Evolutionary conservation across 2,329 filamentous ascomycete species (phyloP).

Genomic region (Acrocalymma vagum): DNA sequence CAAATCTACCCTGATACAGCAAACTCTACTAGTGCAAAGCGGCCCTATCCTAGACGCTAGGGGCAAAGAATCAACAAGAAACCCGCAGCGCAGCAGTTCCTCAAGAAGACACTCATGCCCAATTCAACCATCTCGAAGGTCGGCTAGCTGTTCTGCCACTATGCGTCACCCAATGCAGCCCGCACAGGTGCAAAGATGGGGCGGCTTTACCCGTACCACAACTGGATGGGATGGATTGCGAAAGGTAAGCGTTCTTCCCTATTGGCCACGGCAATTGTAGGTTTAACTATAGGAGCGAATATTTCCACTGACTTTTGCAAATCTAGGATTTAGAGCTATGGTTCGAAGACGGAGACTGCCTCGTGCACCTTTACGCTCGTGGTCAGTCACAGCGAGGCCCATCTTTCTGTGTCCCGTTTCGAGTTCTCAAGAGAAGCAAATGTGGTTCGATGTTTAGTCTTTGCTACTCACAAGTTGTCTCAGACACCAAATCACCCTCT

Average conservation of each 20-base stretch:
- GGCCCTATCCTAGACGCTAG: conserved; percentile 4
- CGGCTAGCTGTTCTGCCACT: conserved; percentile 25
- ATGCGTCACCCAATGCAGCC: conserved; percentile 27
- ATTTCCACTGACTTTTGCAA: conserved; percentile 5
- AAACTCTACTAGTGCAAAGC: conserved; percentile 9
- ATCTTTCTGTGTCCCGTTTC: conserved; percentile 72
- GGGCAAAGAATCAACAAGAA: too few relatives aligned
- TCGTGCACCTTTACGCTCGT: conserved; percentile 72
- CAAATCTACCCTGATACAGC: conserved; percentile 9
- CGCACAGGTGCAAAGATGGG: conserved; percentile 42
- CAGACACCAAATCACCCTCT: conserved; percentile 14
- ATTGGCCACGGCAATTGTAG: too few relatives aligned
- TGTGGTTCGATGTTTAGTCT: conserved; percentile 68
- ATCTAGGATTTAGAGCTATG: conserved; percentile 76
- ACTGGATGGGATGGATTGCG: conserved; percentile 56
- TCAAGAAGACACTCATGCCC: not conserved
- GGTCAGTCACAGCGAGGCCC: conserved; percentile 72
- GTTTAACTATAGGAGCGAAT: too few relatives aligned
- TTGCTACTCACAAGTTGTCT: conserved; percentile 46
- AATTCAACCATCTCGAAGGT: conserved; percentile 18
- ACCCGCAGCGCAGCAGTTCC: conserved; percentile 1
- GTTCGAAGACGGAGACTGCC: conserved; percentile 72
- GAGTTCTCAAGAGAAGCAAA: conserved; percentile 63
- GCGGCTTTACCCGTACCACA: conserved; percentile 39
- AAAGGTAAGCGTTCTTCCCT: conserved; percentile 48